phyloP scores from a whole-genome alignment of 2,329 filamentous ascomycete genomes.

The Trichoderma pleuroti region DNA sequence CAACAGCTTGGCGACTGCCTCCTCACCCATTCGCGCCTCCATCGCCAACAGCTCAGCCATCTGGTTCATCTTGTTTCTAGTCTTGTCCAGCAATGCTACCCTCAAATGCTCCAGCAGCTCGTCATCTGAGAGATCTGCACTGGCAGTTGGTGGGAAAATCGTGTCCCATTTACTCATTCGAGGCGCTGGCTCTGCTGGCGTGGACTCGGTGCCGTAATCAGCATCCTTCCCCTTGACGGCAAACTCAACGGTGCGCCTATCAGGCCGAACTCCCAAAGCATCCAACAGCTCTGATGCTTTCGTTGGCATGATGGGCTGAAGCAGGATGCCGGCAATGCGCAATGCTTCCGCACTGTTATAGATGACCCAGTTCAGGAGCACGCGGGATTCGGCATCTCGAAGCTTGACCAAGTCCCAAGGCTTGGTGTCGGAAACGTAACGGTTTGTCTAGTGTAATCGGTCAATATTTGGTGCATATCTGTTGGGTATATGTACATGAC shows the following conservation, averaged over 20 bases:
- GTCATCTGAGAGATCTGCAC: constrained; percentile 26
- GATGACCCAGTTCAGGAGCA: constrained; percentile 56
- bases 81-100: constrained; percentile 21
- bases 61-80: constrained; percentile 29
- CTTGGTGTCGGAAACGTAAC: constrained; percentile 53
- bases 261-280: constrained; percentile 65
- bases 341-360: constrained; percentile 72
- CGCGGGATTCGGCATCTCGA: constrained; percentile 32
- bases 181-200: constrained; percentile 27
- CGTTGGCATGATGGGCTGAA: constrained; percentile 86
- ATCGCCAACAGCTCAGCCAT: constrained; percentile 29
- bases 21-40: constrained; percentile 30
- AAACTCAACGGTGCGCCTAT: constrained; percentile 60
- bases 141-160: constrained; percentile 49
- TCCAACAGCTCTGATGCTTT: constrained; percentile 73
- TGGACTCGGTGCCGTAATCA: constrained; percentile 57
- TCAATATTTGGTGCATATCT: not conserved
- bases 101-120: constrained; percentile 24
- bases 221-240: constrained; percentile 62
- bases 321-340: constrained; percentile 74
- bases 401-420: constrained; percentile 64
- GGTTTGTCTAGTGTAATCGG: constrained; percentile 34
- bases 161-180: constrained; percentile 38
- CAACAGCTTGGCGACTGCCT: constrained; percentile 24
- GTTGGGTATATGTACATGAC: not conserved